phyloP scores from a whole-genome alignment of 2,329 filamentous ascomycete genomes.

The Zasmidium angulare region DNA sequence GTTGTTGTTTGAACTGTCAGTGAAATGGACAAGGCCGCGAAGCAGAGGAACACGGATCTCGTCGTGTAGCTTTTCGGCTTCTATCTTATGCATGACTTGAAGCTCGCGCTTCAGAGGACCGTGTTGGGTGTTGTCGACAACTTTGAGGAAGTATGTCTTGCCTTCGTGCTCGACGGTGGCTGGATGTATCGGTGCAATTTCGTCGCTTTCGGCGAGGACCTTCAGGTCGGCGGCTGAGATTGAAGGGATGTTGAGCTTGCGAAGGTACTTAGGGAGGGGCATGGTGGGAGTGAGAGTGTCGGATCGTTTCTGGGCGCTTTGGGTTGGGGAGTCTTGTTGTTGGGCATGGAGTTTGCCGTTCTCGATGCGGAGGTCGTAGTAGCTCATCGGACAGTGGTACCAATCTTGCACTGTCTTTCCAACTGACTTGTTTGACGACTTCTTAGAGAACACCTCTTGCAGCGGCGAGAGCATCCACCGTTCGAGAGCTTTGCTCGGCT shows the following conservation, averaged over 20 bases:
- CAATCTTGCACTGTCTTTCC: constrained; percentile 30
- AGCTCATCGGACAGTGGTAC: constrained; percentile 32
- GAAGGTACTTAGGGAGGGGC: constrained; percentile 36
- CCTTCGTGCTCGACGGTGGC: constrained; percentile 19
- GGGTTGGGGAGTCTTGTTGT: constrained; percentile 24
- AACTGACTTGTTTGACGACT: constrained; percentile 5
- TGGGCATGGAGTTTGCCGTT: constrained; percentile 27
- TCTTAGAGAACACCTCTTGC: constrained; percentile 3
- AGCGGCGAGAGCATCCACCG: constrained; percentile 34
- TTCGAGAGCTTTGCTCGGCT: constrained; percentile 26
- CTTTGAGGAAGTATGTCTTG: constrained; percentile 34
- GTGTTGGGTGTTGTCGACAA: constrained; percentile 32
- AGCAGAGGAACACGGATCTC: constrained; percentile 33
- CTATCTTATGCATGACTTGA: constrained; percentile 31
- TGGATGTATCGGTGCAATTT: constrained; percentile 31
- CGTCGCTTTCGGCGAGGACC: constrained; percentile 25
- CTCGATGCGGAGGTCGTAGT: constrained; percentile 29
- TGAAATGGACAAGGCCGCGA: constrained; percentile 30
- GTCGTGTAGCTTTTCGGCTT: constrained; percentile 27
- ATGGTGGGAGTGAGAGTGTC: constrained; percentile 29
- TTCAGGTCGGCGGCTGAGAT: constrained; percentile 27
- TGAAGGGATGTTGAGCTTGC: constrained; percentile 27
- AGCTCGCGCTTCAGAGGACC: constrained; percentile 37
- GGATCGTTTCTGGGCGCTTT: constrained; percentile 22
- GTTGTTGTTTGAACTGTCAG: constrained; percentile 13